Evolutionary conservation across 192 early-diverging fungal species (phyloP), one percentile per base, ranked within the genome.

Genomic region (Helicostylum pulchrum): DNA sequence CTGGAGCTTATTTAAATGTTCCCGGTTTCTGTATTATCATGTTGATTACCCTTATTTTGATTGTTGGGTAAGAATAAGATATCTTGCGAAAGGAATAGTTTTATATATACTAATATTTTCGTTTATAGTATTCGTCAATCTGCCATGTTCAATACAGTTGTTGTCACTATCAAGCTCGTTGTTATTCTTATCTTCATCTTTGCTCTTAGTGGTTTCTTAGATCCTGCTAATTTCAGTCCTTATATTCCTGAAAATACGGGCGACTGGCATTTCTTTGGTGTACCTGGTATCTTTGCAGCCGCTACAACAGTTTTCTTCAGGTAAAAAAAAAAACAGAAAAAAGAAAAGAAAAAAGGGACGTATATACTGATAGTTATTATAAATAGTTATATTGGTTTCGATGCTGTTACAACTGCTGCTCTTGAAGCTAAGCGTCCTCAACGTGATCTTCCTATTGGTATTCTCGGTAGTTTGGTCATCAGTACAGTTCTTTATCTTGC

Each of bases 391-490:
- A 90, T 94, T 72, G 93, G 94, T 7, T 94, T 94, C 74, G 94
- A 96, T 73, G 82, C 88, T 1, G 88, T 94, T 12, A 87, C 92
- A 0, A 96, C 94, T 1, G 87, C 88, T 7, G 87, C 94, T 8
- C 88, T 91, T 67, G 94, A 96, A 70, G 79, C 90, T 12, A 81
- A 80, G 43, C 81, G 90, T 51, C 93, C 94, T 11, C 85, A 90
- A 48, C 75, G 82, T 1, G 90, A 94, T 66, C 57, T 96, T 30
- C 93, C 94, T 10, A 85, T 94, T 59, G 94, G 92, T n/a, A 94
- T 96, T 52, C 81, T 92, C 65, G 80, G 75, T 50, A 91, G 90
- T 2, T 78, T 96, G 36, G 50, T 72, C 4, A 87, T 96, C 51
- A 90, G 91, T 62, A 92, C 91, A 0, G 77, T 76, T 14, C 77